Conservation (phyloP, 805 yeast species). For the Kuraishia hungarica region DNA sequence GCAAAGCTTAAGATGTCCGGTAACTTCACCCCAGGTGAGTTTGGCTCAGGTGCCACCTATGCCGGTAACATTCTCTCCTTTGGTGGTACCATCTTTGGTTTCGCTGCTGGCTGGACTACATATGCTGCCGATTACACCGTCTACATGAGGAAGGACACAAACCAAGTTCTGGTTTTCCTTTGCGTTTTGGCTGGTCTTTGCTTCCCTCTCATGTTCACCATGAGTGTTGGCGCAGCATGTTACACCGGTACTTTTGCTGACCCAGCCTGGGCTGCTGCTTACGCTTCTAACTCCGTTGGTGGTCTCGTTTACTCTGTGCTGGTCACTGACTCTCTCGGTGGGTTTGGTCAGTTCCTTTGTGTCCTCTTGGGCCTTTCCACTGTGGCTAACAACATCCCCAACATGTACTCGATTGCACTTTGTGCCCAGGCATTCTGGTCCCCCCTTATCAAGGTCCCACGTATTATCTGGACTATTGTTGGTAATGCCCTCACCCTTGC, state of each 20-base stretch:
- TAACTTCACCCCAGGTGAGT: slow-evolving; percentile 48
- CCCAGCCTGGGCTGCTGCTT: slow-evolving; percentile 38
- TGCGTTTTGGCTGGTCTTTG: slow-evolving; percentile 57
- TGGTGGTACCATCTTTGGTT: slow-evolving; percentile 80
- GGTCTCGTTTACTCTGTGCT: slow-evolving; percentile 76
- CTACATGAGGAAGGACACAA: slow-evolving; percentile 66
- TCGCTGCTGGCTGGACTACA: slow-evolving; percentile 92
- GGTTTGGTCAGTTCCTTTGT: slow-evolving; percentile 85
- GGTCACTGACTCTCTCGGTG: slow-evolving; percentile 73
- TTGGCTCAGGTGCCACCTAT: slow-evolving; percentile 50
- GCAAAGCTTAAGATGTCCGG: slow-evolving; percentile 65
- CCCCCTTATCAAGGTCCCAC: slow-evolving; percentile 65
- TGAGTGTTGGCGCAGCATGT: slow-evolving; percentile 82
- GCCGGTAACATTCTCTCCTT: slow-evolving; percentile 75
- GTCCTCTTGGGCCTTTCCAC: slow-evolving; percentile 81
- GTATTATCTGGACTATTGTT: slow-evolving; percentile 71
- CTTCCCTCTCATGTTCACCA: slow-evolving; percentile 61
- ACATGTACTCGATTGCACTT: slow-evolving; percentile 84
- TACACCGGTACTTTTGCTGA: slow-evolving; percentile 53
- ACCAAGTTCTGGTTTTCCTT: slow-evolving; percentile 50
- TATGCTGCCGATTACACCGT: slow-evolving; percentile 90
- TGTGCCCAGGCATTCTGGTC: slow-evolving; percentile 83
- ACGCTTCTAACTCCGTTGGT: slow-evolving; percentile 54
- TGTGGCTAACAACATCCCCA: slow-evolving; percentile 87
- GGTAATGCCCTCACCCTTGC: slow-evolving; percentile 77